A percentile compares a stretch with the other conserved stretches of the same genome.
Evolutionary conservation across 2,329 filamentous ascomycete species (phyloP).

Genomic region (Xylaria sp.): DNA sequence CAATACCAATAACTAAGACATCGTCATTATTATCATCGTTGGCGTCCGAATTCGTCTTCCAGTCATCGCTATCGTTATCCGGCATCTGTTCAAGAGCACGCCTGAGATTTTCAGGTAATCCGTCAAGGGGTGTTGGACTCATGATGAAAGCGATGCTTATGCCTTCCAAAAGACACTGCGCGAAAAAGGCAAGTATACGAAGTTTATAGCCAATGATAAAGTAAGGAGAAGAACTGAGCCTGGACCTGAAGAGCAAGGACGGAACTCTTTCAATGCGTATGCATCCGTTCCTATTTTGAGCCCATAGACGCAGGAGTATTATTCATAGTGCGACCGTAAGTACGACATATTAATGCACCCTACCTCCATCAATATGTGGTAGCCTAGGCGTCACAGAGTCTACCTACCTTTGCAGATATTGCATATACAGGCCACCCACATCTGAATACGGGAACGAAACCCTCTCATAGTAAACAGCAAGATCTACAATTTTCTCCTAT

Average conservation of each 20-base stretch:
- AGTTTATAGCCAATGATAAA: neutral
- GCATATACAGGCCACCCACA: neutral
- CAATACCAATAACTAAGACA: slow-evolving; percentile 20
- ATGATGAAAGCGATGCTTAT: neutral
- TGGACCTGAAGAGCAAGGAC: neutral
- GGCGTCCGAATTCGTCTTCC: neutral
- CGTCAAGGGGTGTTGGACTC: neutral
- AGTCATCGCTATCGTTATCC: neutral
- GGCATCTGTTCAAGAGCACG: neutral
- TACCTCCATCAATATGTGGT: neutral
- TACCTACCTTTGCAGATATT: neutral
- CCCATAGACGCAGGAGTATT: neutral
- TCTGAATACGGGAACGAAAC: neutral
- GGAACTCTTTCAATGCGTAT: no score
- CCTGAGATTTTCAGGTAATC: neutral
- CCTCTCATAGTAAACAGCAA: neutral
- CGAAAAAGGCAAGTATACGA: neutral
- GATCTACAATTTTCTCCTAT: neutral
- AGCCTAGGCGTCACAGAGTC: neutral
- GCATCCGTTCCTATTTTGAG: neutral
- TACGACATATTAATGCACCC: neutral
- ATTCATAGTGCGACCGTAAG: neutral
- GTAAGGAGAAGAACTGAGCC: neutral
- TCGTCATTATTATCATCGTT: slow-evolving; percentile 2
- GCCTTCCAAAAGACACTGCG: neutral